These are phyloP conservation scores for Hura crepitans DNA, from an alignment of 441 rosid species.

Conservation along the genomic window DNA sequence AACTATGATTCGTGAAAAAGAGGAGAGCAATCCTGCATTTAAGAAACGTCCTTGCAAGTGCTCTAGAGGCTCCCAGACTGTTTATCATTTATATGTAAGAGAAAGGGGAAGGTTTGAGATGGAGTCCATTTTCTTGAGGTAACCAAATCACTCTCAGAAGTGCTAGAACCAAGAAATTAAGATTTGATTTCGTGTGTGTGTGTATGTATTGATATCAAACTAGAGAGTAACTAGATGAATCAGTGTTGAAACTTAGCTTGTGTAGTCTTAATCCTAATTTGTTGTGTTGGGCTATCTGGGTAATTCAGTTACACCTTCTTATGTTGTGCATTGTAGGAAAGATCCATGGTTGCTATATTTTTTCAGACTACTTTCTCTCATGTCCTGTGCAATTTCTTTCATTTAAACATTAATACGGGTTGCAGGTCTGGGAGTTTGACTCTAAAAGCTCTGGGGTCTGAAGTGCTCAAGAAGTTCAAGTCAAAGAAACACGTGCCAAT, in stretches of 20 bases:
- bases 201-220: too few relatives aligned
- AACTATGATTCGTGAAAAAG: constrained; percentile 57
- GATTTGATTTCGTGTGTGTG: not conserved
- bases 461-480: constrained; percentile 60
- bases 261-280: not conserved
- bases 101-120: constrained; percentile 77
- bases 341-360: not conserved
- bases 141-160: constrained; percentile 10
- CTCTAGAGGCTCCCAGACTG: constrained; percentile 51
- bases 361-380: not conserved
- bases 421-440: constrained; percentile 53
- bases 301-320: too few relatives aligned
- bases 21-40: constrained; percentile 51
- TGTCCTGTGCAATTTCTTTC: too few relatives aligned
- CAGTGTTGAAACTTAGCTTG: too few relatives aligned
- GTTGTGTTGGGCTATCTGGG: not conserved
- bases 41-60: constrained; percentile 81
- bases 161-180: not conserved
- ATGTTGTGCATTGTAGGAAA: too few relatives aligned
- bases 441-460: constrained; percentile 49
- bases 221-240: not conserved
- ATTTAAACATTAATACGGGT: too few relatives aligned
- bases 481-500: constrained; percentile 53
- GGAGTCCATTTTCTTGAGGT: constrained; percentile 83
- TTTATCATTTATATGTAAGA: constrained; percentile 64